Evolutionary conservation across 805 yeast genomes (phyloP), one percentile per base, ranked within the genome.

Genomic region (Metschnikowia hibisci): DNA sequence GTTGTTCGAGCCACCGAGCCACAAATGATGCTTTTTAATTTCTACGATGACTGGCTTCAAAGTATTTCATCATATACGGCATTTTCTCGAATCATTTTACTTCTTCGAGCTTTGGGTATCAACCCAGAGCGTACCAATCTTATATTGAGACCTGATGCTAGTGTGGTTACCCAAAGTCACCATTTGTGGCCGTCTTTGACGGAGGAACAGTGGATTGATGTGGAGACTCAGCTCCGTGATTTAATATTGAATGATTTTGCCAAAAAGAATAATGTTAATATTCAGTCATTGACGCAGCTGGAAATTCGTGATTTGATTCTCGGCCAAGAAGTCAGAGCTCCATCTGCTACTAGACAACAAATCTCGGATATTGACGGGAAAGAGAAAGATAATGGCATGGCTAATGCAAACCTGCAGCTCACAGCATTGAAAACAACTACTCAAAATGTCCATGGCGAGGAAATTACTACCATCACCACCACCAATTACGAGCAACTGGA

Each of bases 401-500:
- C 54, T 12, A 70, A 67, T 8, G 71, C 69, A 11, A 73, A 74
- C 45, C 60, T 64, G 29, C 83, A 84, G 50, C 65, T 82, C 26
- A 78, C 89, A 0, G 93, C 95, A 0, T 74, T 83, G 53, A 89
- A 87, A 54, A 81, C 95, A 0, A 84, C 82, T 44, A 85, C 95
- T 0, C 81, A 82, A 20, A 93, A 88, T 58, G 96, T 87, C 2
- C 97, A 90, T 57, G 99, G 99, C 27, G 99, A 93, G 58, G 95
- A 90, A 55, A 91, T 93, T 55, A 84, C 86, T 32, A 91, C 96
- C 0, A 96, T 91, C 25, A 89, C 98, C 0, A 89, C 98, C 0
- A 81, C 90, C 13, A 80, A 80, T 49, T 90, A 86, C 58, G 99
- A 89, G 60, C 93, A 87, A 55, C 82, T 81, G 66, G 67, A 82